Conservation (phyloP, 257 asterid genomes). For the Eucommia ulmoides region DNA sequence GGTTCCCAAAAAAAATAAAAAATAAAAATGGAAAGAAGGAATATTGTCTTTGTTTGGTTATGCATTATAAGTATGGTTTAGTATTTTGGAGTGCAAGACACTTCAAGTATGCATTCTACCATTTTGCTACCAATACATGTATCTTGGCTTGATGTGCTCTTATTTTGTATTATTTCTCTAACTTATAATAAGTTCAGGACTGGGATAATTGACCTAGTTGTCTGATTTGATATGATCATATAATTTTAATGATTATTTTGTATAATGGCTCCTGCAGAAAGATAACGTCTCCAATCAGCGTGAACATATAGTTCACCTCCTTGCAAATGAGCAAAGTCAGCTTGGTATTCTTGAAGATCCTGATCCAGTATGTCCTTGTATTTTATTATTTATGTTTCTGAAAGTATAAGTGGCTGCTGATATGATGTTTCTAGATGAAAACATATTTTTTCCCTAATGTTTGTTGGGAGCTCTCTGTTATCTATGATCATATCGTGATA, state of each 20-base stretch:
- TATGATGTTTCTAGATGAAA: not conserved
- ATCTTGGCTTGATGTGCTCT: too few species aligned
- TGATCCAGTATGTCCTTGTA: conserved; percentile 59
- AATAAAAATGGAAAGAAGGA: too few species aligned
- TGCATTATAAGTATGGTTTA: too few species aligned
- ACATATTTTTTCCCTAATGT: not conserved
- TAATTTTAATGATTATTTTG: conserved; percentile 13
- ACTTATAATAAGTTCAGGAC: too few species aligned
- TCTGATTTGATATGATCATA: not conserved
- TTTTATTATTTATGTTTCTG: too few species aligned
- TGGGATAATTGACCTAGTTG: too few species aligned
- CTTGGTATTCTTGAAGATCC: conserved; percentile 68
- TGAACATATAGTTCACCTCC: conserved; percentile 85
- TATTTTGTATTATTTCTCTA: too few species aligned
- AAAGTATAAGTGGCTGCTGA: not conserved
- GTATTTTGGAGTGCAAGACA: too few species aligned
- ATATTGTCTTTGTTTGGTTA: too few species aligned
- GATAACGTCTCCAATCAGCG: conserved; percentile 90
- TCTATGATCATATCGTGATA: not conserved
- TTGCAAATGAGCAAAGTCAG: conserved; percentile 89
- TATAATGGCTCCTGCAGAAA: conserved; percentile 42
- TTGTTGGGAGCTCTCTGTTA: not conserved
- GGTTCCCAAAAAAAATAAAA: too few species aligned
- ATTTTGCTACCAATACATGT: too few species aligned
- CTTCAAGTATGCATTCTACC: too few species aligned